These are phyloP conservation scores for Lentinula edodes DNA, from an alignment of 768 basidiomycete species.

Conservation along the genomic window DNA sequence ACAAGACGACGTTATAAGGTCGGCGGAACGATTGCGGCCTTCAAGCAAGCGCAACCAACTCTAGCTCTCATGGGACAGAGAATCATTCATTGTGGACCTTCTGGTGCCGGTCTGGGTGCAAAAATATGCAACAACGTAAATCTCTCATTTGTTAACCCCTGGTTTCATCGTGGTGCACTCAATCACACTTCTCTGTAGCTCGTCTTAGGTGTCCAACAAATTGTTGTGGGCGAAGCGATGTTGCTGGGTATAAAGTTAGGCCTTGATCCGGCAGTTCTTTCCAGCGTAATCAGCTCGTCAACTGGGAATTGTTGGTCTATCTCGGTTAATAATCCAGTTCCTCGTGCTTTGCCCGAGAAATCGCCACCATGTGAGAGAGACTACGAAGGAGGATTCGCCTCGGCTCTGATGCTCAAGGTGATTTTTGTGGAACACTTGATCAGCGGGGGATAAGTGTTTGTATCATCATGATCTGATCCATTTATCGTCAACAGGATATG, in stretches of 20 bases:
- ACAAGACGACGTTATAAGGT: background rate
- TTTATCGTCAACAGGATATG: conserved; percentile 60
- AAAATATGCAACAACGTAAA: conserved; percentile 87
- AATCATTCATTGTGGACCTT: conserved; percentile 78
- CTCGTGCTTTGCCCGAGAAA: conserved; percentile 60
- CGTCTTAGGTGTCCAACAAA: conserved; percentile 73
- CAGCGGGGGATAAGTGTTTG: background rate
- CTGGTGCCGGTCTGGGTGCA: conserved; percentile 77
- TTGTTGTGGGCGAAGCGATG: conserved; percentile 89
- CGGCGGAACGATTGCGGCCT: conserved; percentile 64
- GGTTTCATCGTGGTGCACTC: background rate
- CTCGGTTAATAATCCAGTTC: conserved; percentile 85
- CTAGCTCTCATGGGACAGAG: conserved; percentile 75
- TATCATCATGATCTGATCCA: conserved; percentile 1
- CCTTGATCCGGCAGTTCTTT: conserved; percentile 67
- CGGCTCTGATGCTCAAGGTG: conserved; percentile 80
- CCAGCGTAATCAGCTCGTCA: conserved; percentile 80
- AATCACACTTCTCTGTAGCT: conserved; percentile 30
- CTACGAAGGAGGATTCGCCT: conserved; percentile 85
- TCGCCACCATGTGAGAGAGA: conserved; percentile 79
- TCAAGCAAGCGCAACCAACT: conserved; percentile 49
- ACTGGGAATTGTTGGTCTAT: conserved; percentile 83
- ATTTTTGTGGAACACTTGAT: background rate
- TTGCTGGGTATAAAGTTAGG: conserved; percentile 80
- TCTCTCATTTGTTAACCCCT: conserved; percentile 13